Evolutionary conservation across 805 yeast species (phyloP), one percentile per base, ranked within the genome.

Genomic region (Candida coquimbonensis): DNA sequence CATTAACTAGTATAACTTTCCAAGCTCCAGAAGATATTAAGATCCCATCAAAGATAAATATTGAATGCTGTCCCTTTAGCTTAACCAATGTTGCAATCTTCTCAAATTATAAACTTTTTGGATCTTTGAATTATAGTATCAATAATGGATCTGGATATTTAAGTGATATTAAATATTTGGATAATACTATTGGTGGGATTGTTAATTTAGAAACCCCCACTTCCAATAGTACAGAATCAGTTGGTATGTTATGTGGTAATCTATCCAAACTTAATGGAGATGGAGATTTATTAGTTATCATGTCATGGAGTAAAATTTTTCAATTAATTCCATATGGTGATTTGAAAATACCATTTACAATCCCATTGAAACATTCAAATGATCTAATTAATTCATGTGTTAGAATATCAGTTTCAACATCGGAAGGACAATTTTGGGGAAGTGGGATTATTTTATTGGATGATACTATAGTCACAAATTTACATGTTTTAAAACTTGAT

Each of bases 31-130:
- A 34, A 2, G 24, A 32, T 1, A 45, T 49, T 11, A 17, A 27
- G 5, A 46, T 56, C 8, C 62, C 63, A 3, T 37, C 53, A 3
- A 54, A 46, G 38, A 38, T 56, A 4, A 25, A 21, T 1, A 46
- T 60, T 7, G 50, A 53, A 19, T 54, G 62, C 31, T 60, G 62
- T 31, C 63, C 63, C 1, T 60, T 60, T 45, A 56, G 62, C 43
- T 36, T 58, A n/a, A 60, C 63, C 6, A 60, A 60, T 45, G 55
- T 53, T 17, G 59, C 62, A 1, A 45, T 60, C 12, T 60, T 60
- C 44, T 47, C 54, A 16, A 53, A 52, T 24, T 60, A 56, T 38
- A 47, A 43, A 34, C 25, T 56, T 7, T 54, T 46, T 44, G 62
- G 62, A 0, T 45, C 52, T 1, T 24, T 50, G 4, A 54, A 50